These are phyloP conservation scores for Aspergillus fijiensis DNA, from an alignment of 2,329 filamentous ascomycete genomes.

Conservation along the genomic window DNA sequence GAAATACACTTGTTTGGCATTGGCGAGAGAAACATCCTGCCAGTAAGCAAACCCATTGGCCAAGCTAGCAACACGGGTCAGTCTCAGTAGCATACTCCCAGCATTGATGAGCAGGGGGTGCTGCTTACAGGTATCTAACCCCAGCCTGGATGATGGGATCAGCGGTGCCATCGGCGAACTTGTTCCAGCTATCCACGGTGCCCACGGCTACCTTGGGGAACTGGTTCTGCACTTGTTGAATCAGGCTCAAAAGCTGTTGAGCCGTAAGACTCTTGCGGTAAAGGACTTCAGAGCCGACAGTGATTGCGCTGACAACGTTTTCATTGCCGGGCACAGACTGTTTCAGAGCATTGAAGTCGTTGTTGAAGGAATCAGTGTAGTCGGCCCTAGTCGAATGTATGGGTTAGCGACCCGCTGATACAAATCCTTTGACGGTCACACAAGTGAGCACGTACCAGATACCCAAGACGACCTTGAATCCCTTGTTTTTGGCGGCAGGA, in stretches of 20 bases:
- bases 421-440: background rate
- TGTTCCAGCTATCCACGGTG: conserved; percentile 73
- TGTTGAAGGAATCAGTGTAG: conserved; percentile 59
- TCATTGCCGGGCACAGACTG: conserved; percentile 46
- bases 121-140: conserved; percentile 58
- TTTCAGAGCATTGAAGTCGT: conserved; percentile 60
- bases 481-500: conserved; percentile 63
- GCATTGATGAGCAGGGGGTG: background rate
- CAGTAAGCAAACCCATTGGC: conserved; percentile 72
- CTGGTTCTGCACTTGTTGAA: conserved; percentile 59
- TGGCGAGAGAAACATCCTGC: conserved; percentile 61
- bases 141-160: conserved; percentile 61
- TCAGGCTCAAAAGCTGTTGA: conserved; percentile 58
- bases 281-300: conserved; percentile 68
- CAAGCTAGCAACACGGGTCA: conserved; percentile 41
- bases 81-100: background rate
- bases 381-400: conserved; percentile 53
- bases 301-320: conserved; percentile 65
- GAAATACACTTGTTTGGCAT: conserved; percentile 63
- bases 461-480: conserved; percentile 67
- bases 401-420: background rate
- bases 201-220: conserved; percentile 60
- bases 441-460: conserved; percentile 55
- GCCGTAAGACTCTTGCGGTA: conserved; percentile 69
- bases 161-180: conserved; percentile 66